Conservation (phyloP, 2,329 filamentous ascomycete species). For the Trichophyton benhamiae region DNA sequence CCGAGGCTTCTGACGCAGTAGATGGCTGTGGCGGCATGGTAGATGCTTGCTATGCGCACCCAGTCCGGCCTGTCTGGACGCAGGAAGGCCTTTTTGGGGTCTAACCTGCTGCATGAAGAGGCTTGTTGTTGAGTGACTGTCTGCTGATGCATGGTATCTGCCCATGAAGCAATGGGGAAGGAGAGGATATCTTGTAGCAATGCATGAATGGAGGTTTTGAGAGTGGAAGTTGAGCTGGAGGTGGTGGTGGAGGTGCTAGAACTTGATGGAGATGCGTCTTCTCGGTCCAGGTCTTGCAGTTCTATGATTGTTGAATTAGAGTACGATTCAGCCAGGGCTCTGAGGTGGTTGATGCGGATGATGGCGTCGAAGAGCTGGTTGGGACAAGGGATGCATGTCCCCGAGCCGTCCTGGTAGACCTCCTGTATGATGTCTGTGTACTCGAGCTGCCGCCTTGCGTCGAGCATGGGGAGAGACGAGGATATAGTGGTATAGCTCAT, state of each 20-base stretch:
- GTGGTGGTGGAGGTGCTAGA: no score
- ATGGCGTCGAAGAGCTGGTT: slow-evolving; percentile 11
- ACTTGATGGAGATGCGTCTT: neutral
- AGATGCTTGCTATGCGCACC: slow-evolving; percentile 11
- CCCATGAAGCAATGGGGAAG: slow-evolving; percentile 10
- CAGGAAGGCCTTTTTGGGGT: slow-evolving; percentile 9
- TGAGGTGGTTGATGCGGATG: slow-evolving; percentile 14
- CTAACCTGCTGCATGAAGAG: neutral
- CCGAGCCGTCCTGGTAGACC: slow-evolving; percentile 11
- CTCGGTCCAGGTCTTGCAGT: neutral
- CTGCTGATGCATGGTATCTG: slow-evolving; percentile 7
- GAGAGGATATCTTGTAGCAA: slow-evolving; percentile 12
- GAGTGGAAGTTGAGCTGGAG: neutral
- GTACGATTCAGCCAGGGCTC: slow-evolving; percentile 4
- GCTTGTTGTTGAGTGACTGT: neutral
- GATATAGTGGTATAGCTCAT: slow-evolving; percentile 10
- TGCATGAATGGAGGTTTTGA: neutral
- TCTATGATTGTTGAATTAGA: neutral
- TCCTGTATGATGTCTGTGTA: slow-evolving; percentile 10
- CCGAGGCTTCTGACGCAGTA: slow-evolving; percentile 12
- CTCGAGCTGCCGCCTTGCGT: slow-evolving; percentile 9
- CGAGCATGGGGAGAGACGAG: slow-evolving; percentile 4
- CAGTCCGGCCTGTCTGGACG: slow-evolving; percentile 10
- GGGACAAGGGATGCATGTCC: slow-evolving; percentile 12
- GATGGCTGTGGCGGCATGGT: slow-evolving; percentile 11